Percentiles rank a stretch among this genome's conserved stretches.
These are phyloP conservation scores for Chiua sp. DNA, from an alignment of 1,284 basidiomycete species.

Conservation along the genomic window DNA sequence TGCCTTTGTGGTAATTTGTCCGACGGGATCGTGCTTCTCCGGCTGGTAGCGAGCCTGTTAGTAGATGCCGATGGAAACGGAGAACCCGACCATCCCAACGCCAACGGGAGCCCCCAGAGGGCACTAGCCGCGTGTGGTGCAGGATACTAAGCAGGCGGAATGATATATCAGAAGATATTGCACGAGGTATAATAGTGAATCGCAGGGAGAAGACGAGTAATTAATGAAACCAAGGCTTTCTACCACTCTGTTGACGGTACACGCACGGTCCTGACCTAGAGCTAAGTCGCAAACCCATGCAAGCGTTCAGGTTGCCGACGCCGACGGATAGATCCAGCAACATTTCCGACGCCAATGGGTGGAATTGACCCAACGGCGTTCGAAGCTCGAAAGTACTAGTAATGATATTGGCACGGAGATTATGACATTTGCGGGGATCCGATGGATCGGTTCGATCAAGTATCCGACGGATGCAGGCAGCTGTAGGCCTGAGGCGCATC, in stretches of 20 bases:
- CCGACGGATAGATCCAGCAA: neutral
- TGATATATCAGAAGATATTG: neutral
- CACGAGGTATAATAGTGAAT: neutral
- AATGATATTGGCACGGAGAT: too few species aligned
- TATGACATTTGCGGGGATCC: neutral
- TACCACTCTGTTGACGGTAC: neutral
- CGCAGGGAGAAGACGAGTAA: neutral
- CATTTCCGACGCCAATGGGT: neutral
- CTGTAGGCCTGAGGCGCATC: too few species aligned
- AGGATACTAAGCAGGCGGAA: neutral
- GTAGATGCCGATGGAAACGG: neutral
- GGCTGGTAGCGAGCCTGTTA: neutral
- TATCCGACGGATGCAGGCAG: too few species aligned
- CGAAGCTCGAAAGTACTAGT: neutral
- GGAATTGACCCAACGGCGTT: neutral
- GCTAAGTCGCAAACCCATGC: neutral
- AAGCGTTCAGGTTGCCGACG: neutral
- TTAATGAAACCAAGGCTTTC: neutral
- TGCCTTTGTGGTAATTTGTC: too few species aligned
- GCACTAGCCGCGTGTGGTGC: neutral
- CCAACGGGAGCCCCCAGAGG: neutral
- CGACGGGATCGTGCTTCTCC: too few species aligned
- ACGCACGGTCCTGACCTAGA: neutral
- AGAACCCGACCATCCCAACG: neutral
- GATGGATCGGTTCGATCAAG: neutral